Base-by-base conservation (phyloP, 2,329 filamentous ascomycete genomes). In the Penicillium griseofulvum region DNA sequence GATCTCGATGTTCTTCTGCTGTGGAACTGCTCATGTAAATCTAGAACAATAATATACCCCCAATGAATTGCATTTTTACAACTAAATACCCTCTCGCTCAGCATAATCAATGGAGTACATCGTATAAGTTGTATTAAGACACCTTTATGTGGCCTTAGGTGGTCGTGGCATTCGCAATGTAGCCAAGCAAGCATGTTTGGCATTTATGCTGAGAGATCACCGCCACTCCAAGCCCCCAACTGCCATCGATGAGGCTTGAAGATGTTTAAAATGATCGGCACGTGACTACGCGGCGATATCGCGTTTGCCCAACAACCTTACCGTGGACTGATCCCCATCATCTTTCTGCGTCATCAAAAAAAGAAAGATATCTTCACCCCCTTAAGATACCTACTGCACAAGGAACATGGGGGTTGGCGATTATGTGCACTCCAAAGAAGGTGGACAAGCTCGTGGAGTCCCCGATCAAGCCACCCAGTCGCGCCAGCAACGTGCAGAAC, bases 361-460 rank as follows among this genome's bases (percentile, higher is more conserved):
- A 39, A 29, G 31, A 14, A 26, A 11, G 14, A 31, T 4, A 17
- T 26, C 38, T 19, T 33, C n/a, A 34, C n/a, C 9, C 3, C 24
- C n/a, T 17, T 31, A 12, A 4, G 5, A 43, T 52, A 52, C 36
- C 24, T 37, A 36, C 19, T 16, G 38, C 42, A 43, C 33, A 45
- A 34, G 33, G 53, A 69, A 47, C 36, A 76, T 76, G 74, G 73
- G 71, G 34, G 71, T 76, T 49, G 73, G 72, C 52, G 74, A 76
- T 56, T 76, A 74, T 64, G 64, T 76, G 56, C 74, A 74, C 58
- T 69, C 71, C 49, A 74, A 69, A 61, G 69, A 73, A 60, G 66
- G 63, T 44, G 67, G 65, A 54, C 68, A 68, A 49, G 64, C 58
- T 58, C 69, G 65, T 54, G 61, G 66, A 47, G 49, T 59, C 17